phyloP scores from a whole-genome alignment of 805 yeast genomes.

The Lachancea kluyveri region DNA sequence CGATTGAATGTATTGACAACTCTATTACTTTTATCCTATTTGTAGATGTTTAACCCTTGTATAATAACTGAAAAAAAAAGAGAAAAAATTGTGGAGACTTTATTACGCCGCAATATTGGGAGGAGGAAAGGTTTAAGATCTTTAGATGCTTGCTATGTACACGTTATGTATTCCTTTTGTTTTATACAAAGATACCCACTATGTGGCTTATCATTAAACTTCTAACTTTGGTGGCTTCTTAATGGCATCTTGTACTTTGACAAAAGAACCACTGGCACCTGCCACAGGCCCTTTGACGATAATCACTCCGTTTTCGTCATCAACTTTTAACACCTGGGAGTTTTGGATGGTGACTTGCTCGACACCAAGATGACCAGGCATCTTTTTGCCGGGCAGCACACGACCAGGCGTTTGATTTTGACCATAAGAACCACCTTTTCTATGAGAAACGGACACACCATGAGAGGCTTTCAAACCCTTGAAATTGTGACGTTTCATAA shows the following conservation, averaged over 20 bases:
- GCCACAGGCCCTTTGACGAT: slow-evolving; percentile 86
- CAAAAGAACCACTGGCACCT: slow-evolving; percentile 74
- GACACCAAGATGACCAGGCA: slow-evolving; percentile 97
- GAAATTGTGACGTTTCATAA: slow-evolving; percentile 92
- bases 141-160: no score
- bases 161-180: no score
- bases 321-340: slow-evolving; percentile 68
- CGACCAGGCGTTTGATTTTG: slow-evolving; percentile 94
- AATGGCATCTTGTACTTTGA: slow-evolving; percentile 75
- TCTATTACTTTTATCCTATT: no score
- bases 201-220: slow-evolving; percentile 1
- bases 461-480: slow-evolving; percentile 87
- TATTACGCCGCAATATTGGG: no score
- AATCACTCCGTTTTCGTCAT: slow-evolving; percentile 74
- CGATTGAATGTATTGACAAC: no score
- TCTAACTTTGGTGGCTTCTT: slow-evolving; percentile 30
- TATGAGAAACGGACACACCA: slow-evolving; percentile 89
- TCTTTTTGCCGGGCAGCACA: slow-evolving; percentile 91
- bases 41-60: no score
- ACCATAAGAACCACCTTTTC: slow-evolving; percentile 97
- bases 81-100: background rate
- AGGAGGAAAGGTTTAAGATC: no score
- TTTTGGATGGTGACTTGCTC: slow-evolving; percentile 68
- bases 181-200: no score
- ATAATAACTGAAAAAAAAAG: no score